Base-by-base conservation (phyloP, 805 yeast species). In the Kazachstania taianensis region DNA sequence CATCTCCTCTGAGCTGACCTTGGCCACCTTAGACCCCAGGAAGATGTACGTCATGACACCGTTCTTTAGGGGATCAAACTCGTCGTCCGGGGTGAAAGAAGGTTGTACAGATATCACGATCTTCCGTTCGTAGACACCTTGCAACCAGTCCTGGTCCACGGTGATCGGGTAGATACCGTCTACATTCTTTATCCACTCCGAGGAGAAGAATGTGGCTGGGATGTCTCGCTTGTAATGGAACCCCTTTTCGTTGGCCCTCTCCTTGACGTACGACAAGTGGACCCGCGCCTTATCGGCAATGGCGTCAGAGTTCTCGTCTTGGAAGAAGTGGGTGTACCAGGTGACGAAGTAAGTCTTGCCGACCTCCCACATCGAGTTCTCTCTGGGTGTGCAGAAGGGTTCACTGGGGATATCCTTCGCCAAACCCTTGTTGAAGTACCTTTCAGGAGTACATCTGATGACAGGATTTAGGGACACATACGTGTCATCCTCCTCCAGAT, bases 301-400 rank as follows among this genome's bases (percentile, higher is more conserved):
- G 32, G 70, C 66, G 14, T 46, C 56, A 30, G 57, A 47, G 17
- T 46, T 32, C 28, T 49, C 57, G 35, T 57, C 46, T 13, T 36
- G 45, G 49, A 83, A 85, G 53, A 63, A 78, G 33, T 70, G 66
- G 2, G 89, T 69, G 59, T 65, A 85, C 96, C 96, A 85, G 7
- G 89, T 77, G 35, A 82, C 58, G 50, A 86, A 85, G 48, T 82
- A 81, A 1, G 82, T 72, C 37, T 68, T 60, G 22, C 70, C 94
- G 40, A 71, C 56, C 43, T 70, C 69, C 60, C 81, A 65, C 27
- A 62, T 66, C 9, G 67, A 48, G 40, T 75, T 69, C 48, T 81
- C 87, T 23, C 63, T 65, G 9, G 95, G 96, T 15, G 82, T 72
- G 57, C 96, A 85, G 57, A 84, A 82, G n/a, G 96, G 96, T 35